Evolutionary conservation across 2,329 filamentous ascomycete genomes (phyloP), one percentile per base, ranked within the genome.

Genomic region (Penicillium sp.): DNA sequence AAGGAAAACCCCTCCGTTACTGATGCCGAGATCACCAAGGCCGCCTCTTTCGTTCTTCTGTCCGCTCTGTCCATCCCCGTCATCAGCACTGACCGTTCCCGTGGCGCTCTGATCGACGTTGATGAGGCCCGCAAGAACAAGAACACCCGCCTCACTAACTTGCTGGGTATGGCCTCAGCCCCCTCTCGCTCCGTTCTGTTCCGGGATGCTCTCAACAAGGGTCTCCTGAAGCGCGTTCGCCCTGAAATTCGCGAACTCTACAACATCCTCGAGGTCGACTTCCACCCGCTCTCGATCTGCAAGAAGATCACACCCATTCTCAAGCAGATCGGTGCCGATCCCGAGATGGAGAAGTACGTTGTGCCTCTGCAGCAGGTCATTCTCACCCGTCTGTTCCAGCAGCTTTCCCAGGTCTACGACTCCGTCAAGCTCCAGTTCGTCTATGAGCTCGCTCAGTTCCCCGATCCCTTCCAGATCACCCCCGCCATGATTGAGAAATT

Each of bases 101-200:
- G 94, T 43, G 94, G 94, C 69, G 94, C 93, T 56, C 86, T 99
- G 74, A 89, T 97, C 46, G 94, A 99, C 74, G 92, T 96, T 53
- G 94, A 99, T 64, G 92, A 97, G 78, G 91, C 90, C 43, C 88
- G 89, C 76, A 97, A 96, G 83, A 97, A 94, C 82, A 97, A 97
- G 85, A 99, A 97, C 79, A 92, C 90, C 24, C 90, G 94, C 55
- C 85, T 99, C 39, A 97, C 94, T 49, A 95, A 96, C 76, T 84
- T 99, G 42, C 84, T 99, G 56, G 92, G 93, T 70, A 96, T 99
- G 92, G 83, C 85, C 45, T 85, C 89, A 67, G 86, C 92, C 23
- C 94, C 94, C 38, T 95, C 90, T 49, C 90, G 94, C 76, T 85
- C 87, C 58, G 88, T 87, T 49, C 83, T 99, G 18, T 97, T 99